Evolutionary conservation across 108 stramenopile species (phyloP).

Genomic region (Nitzschia inconspicua): DNA sequence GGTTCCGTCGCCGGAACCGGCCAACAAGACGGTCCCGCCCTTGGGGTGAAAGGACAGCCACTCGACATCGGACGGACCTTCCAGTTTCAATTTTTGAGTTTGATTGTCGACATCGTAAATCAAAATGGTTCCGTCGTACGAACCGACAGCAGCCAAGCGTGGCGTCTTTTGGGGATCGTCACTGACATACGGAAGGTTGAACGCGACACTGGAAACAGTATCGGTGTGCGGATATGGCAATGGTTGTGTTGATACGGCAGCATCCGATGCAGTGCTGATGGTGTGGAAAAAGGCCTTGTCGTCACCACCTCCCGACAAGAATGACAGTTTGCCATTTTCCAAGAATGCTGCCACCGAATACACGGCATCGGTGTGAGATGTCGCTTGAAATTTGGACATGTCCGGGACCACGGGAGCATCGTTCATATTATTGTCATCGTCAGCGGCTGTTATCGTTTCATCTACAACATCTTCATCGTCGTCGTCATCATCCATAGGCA

Average conservation of each 20-base stretch:
- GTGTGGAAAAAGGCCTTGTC: slow-evolving; percentile 87
- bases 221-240: slow-evolving; percentile 78
- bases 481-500: slow-evolving; percentile 61
- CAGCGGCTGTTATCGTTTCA: slow-evolving; percentile 8
- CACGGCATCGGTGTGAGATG: slow-evolving; percentile 61
- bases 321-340: slow-evolving; percentile 34
- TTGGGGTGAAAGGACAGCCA: slow-evolving; percentile 93
- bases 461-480: slow-evolving; percentile 48
- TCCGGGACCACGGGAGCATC: slow-evolving; percentile 30
- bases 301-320: slow-evolving; percentile 90
- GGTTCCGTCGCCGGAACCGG: slow-evolving; percentile 92
- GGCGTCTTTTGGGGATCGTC: slow-evolving; percentile 44
- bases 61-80: slow-evolving; percentile 96
- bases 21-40: slow-evolving; percentile 86
- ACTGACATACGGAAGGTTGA: slow-evolving; percentile 58
- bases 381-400: slow-evolving; percentile 41
- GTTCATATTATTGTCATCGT: slow-evolving; percentile 8
- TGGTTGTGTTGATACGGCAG: slow-evolving; percentile 5
- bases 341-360: slow-evolving; percentile 62
- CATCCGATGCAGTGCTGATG: slow-evolving; percentile 7
- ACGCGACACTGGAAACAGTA: slow-evolving; percentile 80
- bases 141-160: slow-evolving; percentile 67
- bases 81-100: slow-evolving; percentile 52
- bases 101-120: slow-evolving; percentile 75
- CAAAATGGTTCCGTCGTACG: slow-evolving; percentile 83